Evolutionary conservation across 805 yeast species (phyloP), one percentile per base, ranked within the genome.

Genomic region (Candida yuanshanica): DNA sequence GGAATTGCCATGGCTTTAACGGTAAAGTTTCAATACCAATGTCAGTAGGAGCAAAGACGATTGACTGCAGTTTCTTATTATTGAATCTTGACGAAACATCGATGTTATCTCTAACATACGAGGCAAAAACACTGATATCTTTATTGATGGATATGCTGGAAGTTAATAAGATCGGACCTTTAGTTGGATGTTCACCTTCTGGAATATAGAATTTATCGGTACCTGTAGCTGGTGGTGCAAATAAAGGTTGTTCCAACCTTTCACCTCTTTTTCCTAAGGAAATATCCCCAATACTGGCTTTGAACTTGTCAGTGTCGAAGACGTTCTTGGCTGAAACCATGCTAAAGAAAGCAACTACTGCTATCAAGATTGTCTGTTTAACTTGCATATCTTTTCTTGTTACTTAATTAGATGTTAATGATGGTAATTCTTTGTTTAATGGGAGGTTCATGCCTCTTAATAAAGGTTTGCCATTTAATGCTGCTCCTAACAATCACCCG

Each of bases 1-100:
- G 95, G 59, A 82, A 87, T 55, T 82, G 81, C 95, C 95, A 88
- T 17, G 95, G 95, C 58, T 86, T 87, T 41, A 58, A 42, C 4
- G 60, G 11, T 36, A 81, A 55, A 2, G 68, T 62, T 24, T 63
- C 63, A 44, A 87, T 66, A 4, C 87, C 90, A 11, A 59, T 60
- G 53, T 87, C 77, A 2, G 77, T 66, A 7, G 95, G 95, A 3
- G 95, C 86, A 53, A 87, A 72, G 7, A 87, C 72, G 18, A 85
- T 62, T 42, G 64, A 68, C 51, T 65, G 65, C 29, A 54, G 52
- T 23, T 65, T 62, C 13, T 62, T 58, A 43, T 68, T 60, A 44
- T 73, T 78, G 47, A 83, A 72, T 46, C 71, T 68, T 16, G 53
- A 42, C 22, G 74, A 69, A 21, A 82, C 54, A 11, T 66, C 71